Base-by-base conservation (phyloP, 2,329 filamentous ascomycete genomes). In the Truncatella angustata region DNA sequence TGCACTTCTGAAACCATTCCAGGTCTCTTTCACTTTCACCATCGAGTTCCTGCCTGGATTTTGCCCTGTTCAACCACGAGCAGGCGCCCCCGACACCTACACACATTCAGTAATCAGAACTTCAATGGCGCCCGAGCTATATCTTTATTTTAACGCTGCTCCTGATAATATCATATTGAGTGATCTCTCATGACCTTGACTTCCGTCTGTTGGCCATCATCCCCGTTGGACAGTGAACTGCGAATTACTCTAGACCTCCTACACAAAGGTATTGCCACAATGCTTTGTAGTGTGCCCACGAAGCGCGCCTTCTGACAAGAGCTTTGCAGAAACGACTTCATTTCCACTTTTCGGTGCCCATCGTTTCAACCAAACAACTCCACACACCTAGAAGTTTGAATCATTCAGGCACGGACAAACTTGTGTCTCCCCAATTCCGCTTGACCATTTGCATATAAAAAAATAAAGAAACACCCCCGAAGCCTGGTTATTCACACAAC, bases 61-160 rank as follows among this genome's bases (percentile, higher is more conserved):
- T 35, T 18, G 12, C 16, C 10, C 32, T 10, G 44, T 36, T n/a
- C n/a, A 26, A 14, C 21, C 9, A 21, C 21, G 40, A 24, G 40
- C 40, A 44, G 40, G 40, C 14, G 23, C 21, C 28, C 40, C 16
- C 23, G n/a, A 24, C 20, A 14, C 14, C 14, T 24, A 7, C 23
- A 23, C 44, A 16, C 28, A 21, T 16, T n/a, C 44, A 34, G 21
- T 12, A 44, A 24, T 44, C 24, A 47, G 28, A 11, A 49, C 21
- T 45, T 51, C 49, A 51, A 51, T 51, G 49, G 49, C 49, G 49
- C 35, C 49, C 30, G 40, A 45, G 37, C 28, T 36, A 45, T 51
- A 39, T 51, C 39, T 44, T 23, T 45, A 14, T 36, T n/a, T 16
- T 51, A 45, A 24, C 28, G 16, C 28, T 23, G 30, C 37, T 18